These are phyloP conservation scores for Globisporangium spiculum DNA, from an alignment of 352 stramenopile genomes.

Conservation along the genomic window DNA sequence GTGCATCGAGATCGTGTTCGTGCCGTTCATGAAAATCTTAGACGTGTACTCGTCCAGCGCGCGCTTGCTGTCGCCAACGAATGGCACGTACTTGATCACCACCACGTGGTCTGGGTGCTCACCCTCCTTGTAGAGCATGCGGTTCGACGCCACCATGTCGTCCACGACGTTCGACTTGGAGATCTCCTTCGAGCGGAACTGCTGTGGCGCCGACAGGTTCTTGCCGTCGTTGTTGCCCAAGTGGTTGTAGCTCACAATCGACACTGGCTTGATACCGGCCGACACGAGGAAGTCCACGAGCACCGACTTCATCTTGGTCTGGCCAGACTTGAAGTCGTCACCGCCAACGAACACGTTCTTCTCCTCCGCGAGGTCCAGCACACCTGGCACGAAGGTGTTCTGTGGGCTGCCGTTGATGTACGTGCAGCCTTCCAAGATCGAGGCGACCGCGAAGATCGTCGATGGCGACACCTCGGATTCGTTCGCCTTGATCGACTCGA, in stretches of 20 bases:
- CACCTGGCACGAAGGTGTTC: constrained; percentile 99
- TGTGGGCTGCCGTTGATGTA: constrained; percentile 99
- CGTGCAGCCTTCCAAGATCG: constrained; percentile 97
- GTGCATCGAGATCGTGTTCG: constrained; percentile 99
- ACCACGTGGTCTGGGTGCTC: constrained; percentile 99
- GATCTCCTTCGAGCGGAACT: constrained; percentile 99
- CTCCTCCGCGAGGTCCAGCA: constrained; percentile 93
- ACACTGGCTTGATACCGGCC: constrained; percentile 98
- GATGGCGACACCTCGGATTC: constrained; percentile 96
- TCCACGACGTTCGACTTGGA: constrained; percentile 99
- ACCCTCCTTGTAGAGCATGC: constrained; percentile 96
- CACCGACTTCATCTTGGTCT: constrained; percentile 99
- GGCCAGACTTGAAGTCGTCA: constrained; percentile 99
- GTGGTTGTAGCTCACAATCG: constrained; percentile 99
- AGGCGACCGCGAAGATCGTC: constrained; percentile 97
- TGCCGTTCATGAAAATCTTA: constrained; percentile 99
- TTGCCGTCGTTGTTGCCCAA: constrained; percentile 99
- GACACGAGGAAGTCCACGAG: constrained; percentile 99
- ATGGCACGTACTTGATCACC: constrained; percentile 99
- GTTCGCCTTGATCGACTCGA: constrained; percentile 94
- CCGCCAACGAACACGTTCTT: constrained; percentile 97
- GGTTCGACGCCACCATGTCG: constrained; percentile 98
- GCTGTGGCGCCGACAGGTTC: constrained; percentile 97
- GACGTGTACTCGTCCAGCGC: constrained; percentile 99
- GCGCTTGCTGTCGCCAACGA: constrained; percentile 98